Conservation (phyloP, 805 yeast genomes). For the Candida dajiaensis region DNA sequence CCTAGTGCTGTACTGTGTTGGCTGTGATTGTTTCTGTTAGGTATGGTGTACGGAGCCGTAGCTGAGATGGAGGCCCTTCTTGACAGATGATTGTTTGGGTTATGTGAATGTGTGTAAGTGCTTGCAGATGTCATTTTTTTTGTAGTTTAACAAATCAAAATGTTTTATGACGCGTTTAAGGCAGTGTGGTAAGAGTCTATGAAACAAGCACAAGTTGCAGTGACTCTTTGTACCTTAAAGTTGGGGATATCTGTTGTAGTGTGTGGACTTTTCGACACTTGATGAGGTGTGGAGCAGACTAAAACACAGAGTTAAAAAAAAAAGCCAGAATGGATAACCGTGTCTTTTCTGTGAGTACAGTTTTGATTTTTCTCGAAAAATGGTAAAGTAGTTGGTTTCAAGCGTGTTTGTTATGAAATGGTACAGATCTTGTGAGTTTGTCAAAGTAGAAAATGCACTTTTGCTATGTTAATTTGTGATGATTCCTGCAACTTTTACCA, state of each 20-base stretch:
- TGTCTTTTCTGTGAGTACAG: neutral
- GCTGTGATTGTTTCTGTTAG: constrained; percentile 13
- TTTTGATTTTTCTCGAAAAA: neutral
- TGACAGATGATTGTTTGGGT: constrained; percentile 17
- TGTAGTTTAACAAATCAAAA: too few species aligned
- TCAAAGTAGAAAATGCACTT: neutral
- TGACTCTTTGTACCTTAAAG: neutral
- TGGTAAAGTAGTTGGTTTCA: neutral
- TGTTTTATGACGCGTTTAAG: neutral
- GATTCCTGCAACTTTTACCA: neutral
- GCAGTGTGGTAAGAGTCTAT: neutral
- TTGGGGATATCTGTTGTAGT: neutral
- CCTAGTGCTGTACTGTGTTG: neutral
- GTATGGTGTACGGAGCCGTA: constrained; percentile 34
- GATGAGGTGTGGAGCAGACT: neutral
- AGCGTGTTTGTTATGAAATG: neutral
- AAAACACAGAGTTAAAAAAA: neutral
- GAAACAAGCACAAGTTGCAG: neutral
- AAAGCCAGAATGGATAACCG: neutral
- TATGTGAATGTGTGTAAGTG: constrained; percentile 8
- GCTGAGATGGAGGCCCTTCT: constrained; percentile 32
- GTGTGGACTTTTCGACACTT: neutral
- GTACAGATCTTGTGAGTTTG: neutral
- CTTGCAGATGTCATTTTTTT: neutral
- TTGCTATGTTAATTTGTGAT: neutral